phyloP scores from a whole-genome alignment of 495 filamentous ascomycete species.

The Pyrenula aspistea region DNA sequence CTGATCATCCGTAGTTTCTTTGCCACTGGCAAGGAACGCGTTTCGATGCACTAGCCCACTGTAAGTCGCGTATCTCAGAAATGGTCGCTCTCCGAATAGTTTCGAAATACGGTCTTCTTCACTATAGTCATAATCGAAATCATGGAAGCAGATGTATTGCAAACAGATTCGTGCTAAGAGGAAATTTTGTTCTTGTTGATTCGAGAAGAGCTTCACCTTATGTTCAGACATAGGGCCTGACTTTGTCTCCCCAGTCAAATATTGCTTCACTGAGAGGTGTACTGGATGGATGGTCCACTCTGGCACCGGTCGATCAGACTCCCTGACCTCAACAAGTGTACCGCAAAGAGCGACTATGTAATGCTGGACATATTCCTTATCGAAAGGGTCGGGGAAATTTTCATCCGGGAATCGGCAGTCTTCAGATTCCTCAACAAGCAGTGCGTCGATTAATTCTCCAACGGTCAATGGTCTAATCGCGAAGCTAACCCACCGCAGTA shows the following conservation, averaged over 20 bases:
- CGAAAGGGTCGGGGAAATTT: constrained; percentile 10
- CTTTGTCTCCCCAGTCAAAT: constrained; percentile 2
- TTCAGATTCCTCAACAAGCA: constrained; percentile 4
- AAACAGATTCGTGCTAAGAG: constrained; percentile 4
- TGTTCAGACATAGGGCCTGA: background rate
- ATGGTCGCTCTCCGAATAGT: no score
- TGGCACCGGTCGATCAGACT: constrained; percentile 1
- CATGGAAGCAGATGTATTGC: constrained; percentile 7
- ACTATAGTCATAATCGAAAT: constrained; percentile 3
- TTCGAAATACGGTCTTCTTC: no score
- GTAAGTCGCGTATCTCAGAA: constrained; percentile 6
- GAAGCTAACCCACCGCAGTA: constrained; percentile 16
- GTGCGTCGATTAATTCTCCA: constrained; percentile 11
- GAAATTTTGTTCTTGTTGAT: no score
- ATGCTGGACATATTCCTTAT: constrained; percentile 12
- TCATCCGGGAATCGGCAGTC: constrained; percentile 3
- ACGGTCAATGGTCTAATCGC: constrained; percentile 17
- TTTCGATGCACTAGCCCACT: constrained; percentile 2
- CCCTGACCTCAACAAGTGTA: constrained; percentile 8
- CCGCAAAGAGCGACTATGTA: constrained; percentile 8
- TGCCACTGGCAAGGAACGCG: no score
- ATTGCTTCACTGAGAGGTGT: constrained; percentile 15
- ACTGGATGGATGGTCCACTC: constrained; percentile 10
- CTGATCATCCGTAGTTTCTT: no score
- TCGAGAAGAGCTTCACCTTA: no score